phyloP scores from a whole-genome alignment of 345 rosid species.

The Syzygium oleosum region DNA sequence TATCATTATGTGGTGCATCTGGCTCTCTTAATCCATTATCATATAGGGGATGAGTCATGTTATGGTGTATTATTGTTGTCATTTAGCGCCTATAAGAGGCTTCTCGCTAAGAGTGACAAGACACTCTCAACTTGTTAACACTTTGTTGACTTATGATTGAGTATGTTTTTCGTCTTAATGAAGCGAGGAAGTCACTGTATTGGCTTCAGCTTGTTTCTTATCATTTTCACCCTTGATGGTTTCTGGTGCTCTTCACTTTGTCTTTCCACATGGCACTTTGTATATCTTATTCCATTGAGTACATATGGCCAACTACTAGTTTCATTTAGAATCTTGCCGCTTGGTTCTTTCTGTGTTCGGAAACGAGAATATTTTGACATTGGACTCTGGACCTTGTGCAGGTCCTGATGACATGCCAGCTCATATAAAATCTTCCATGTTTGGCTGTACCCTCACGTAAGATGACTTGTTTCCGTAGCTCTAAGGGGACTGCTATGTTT shows the following conservation, averaged over 20 bases:
- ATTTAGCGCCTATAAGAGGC: background rate
- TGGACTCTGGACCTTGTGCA: slow-evolving; percentile 14
- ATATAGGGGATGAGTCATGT: background rate
- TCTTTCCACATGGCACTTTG: background rate
- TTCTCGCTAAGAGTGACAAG: background rate
- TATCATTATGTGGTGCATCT: background rate
- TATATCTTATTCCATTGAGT: background rate
- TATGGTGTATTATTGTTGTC: background rate
- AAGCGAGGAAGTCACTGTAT: background rate
- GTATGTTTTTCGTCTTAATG: background rate
- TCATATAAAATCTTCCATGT: slow-evolving; percentile 91
- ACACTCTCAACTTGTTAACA: background rate
- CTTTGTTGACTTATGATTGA: background rate
- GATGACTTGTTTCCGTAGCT: slow-evolving; percentile 11
- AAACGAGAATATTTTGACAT: background rate
- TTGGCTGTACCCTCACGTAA: slow-evolving; percentile 79
- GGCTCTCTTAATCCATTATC: background rate
- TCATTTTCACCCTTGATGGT: background rate
- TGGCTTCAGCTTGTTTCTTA: background rate
- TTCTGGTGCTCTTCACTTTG: background rate
- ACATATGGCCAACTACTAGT: background rate
- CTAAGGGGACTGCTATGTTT: background rate
- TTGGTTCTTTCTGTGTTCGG: background rate
- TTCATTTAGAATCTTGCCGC: background rate
- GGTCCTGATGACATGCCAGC: slow-evolving; percentile 99